A percentile compares a stretch with the other conserved stretches of the same genome.
Evolutionary conservation across 1,284 basidiomycete genomes (phyloP).

Genomic region (Moesziomyces aphidis): DNA sequence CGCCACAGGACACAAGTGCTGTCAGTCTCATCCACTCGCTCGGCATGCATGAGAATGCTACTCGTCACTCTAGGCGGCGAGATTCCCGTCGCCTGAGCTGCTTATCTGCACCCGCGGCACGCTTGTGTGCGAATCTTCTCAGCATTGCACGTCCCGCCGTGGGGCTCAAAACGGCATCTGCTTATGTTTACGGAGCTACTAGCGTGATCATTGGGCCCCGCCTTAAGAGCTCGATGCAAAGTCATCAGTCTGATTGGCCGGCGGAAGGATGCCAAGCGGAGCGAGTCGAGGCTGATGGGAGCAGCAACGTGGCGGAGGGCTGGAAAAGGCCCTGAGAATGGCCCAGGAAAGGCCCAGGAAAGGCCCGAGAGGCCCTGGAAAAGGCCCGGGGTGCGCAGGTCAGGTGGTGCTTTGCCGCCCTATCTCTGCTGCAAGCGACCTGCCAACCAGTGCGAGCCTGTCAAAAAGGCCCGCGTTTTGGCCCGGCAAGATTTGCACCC

Average conservation of each 20-base stretch:
- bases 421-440: conserved; percentile 3
- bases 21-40: not conserved
- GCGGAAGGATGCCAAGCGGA: not conserved
- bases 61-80: not conserved
- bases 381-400: conserved; percentile 9
- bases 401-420: conserved; percentile 2
- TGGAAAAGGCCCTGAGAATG: too few species aligned
- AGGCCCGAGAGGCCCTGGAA: conserved; percentile 11
- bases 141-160: too few species aligned
- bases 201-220: too few species aligned
- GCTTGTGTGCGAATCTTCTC: not conserved
- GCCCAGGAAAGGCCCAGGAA: conserved; percentile 34
- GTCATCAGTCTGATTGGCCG: not conserved
- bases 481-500: conserved; percentile 22
- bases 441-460: conserved; percentile 3
- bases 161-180: too few species aligned
- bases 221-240: too few species aligned
- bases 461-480: conserved; percentile 35
- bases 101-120: not conserved
- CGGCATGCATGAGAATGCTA: not conserved
- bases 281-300: not conserved
- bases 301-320: not conserved
- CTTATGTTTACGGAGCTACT: too few species aligned
- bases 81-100: not conserved
- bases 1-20: not conserved